These are phyloP conservation scores for Cladosporium sp. DNA, from an alignment of 2,329 filamentous ascomycete species.

Conservation along the genomic window DNA sequence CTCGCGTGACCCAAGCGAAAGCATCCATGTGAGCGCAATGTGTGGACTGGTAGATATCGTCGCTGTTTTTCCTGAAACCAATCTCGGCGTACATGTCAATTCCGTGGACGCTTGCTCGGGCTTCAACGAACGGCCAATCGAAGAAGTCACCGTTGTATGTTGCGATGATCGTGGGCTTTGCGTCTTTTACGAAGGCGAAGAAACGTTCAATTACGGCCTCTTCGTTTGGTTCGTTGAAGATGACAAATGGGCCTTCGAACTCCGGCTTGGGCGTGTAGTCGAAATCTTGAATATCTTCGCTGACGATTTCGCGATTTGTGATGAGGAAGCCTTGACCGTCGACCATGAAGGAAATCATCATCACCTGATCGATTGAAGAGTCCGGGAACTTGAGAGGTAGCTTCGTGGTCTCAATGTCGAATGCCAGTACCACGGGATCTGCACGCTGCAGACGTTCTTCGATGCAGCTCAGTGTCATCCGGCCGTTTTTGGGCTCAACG, in stretches of 20 bases:
- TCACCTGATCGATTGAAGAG: slow-evolving; percentile 87
- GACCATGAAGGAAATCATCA: slow-evolving; percentile 99
- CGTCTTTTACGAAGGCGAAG: slow-evolving; percentile 92
- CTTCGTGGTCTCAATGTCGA: slow-evolving; percentile 97
- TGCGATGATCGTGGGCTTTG: slow-evolving; percentile 89
- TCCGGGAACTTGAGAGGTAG: slow-evolving; percentile 95
- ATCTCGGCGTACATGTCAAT: slow-evolving; percentile 99
- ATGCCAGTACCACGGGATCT: slow-evolving; percentile 97
- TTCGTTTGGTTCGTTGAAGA: slow-evolving; percentile 96
- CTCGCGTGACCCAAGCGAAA: slow-evolving; percentile 97
- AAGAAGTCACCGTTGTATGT: slow-evolving; percentile 99
- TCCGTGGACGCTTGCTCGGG: slow-evolving; percentile 83
- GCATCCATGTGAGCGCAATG: slow-evolving; percentile 99
- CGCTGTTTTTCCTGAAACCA: slow-evolving; percentile 88
- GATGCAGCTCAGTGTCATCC: slow-evolving; percentile 75
- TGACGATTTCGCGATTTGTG: slow-evolving; percentile 95
- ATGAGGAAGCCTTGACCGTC: slow-evolving; percentile 97
- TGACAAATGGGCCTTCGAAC: slow-evolving; percentile 90
- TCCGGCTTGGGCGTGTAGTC: slow-evolving; percentile 97
- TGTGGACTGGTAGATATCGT: slow-evolving; percentile 93
- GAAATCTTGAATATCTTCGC: slow-evolving; percentile 94
- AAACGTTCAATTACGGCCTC: slow-evolving; percentile 83
- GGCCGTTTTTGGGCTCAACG: slow-evolving; percentile 87
- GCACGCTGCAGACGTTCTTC: slow-evolving; percentile 83
- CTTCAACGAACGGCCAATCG: slow-evolving; percentile 98